Conservation (phyloP, 2,329 filamentous ascomycete genomes). For the Colletotrichum spinosum region DNA sequence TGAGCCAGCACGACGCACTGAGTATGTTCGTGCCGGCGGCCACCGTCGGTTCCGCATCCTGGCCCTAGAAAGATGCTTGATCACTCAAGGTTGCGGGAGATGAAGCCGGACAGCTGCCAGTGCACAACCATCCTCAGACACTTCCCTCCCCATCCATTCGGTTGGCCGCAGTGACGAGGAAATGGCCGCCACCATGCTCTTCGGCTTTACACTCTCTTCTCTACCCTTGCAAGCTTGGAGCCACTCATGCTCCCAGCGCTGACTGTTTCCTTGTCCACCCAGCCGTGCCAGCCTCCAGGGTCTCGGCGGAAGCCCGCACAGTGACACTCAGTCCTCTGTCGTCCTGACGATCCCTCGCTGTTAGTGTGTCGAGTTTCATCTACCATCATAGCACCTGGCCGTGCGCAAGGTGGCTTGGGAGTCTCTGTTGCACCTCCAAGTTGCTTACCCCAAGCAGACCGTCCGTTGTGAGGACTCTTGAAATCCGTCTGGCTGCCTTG, state of each 20-base stretch:
- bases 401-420: constrained; percentile 18
- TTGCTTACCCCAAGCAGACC: constrained; percentile 22
- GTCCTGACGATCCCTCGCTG: constrained; percentile 26
- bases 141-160: not conserved
- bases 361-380: constrained; percentile 34
- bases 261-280: not conserved
- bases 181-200: not conserved
- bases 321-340: constrained; percentile 27
- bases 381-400: constrained; percentile 26
- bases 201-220: not conserved
- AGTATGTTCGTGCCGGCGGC: constrained; percentile 11
- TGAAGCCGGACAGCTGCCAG: constrained; percentile 14
- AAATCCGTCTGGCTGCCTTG: too few species aligned
- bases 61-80: constrained; percentile 2
- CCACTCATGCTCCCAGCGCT: constrained; percentile 3
- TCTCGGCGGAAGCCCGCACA: not conserved
- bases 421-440: not conserved
- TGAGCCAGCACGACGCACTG: constrained; percentile 5
- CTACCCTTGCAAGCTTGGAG: constrained; percentile 14
- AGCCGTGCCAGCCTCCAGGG: not conserved
- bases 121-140: not conserved
- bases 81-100: constrained; percentile 2
- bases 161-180: not conserved
- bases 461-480: constrained; percentile 4
- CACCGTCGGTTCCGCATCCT: constrained; percentile 15